Base-by-base conservation (phyloP, 2,329 filamentous ascomycete genomes). In the Stemphylium beticola region DNA sequence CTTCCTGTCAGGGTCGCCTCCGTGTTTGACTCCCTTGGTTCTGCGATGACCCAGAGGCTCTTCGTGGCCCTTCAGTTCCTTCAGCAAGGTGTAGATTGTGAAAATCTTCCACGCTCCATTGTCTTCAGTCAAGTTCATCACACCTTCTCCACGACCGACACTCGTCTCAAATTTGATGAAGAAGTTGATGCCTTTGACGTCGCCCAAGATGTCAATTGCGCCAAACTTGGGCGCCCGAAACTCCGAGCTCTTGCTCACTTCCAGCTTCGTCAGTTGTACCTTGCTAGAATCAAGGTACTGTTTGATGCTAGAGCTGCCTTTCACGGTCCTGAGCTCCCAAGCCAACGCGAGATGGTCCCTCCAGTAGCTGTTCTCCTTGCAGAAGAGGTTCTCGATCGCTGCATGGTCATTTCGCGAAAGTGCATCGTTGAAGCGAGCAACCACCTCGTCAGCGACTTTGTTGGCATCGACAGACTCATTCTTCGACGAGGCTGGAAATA, bases 291-390 rank as follows among this genome's bases (percentile, higher is more conserved):
- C 59, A 71, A 72, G 65, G 44, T 46, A 66, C 36, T 39, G 84
- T 80, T 26, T 74, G 75, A 44, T 77, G 59, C 41, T 70, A 66
- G 11, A 80, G 79, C 58, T 81, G 79, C 67, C 69, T 44, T 72
- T 69, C n/a, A 83, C 62, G 0, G 85, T 87, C 32, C 78, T 82
- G 20, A 85, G 77, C 31, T 83, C 79, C 80, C 83, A 86, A 0
- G 82, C 80, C 9, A 87, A 64, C 6, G 76, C 80, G 3, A 87
- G 77, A 49, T 86, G 81, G 62, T 87, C 85, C 33, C 84, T 77
- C 83, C 83, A 87, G 65, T 82, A 85, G 18, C 80, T 76, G 33
- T 81, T 77, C 36, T 81, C 76, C 10, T 80, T 72, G 2, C 81
- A 61, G 60, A 86, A 85, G 0, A 85, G 75, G 4, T 70, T 57